A percentile compares a stretch with the other conserved stretches of the same genome.
Conservation (phyloP, 805 yeast genomes). For the Candida nanaspora region DNA sequence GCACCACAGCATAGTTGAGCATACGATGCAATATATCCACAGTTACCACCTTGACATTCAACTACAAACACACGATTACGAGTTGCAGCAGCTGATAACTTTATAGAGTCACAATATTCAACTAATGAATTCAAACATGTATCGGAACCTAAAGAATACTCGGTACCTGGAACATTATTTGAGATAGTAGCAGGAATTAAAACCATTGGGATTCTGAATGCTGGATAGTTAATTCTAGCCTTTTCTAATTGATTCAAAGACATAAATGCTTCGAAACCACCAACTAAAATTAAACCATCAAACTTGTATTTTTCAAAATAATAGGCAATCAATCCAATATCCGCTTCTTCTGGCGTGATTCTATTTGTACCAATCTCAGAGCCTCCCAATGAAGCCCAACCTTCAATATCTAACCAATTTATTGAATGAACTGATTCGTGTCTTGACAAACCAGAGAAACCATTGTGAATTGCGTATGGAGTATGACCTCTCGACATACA, state of each 20-base stretch:
- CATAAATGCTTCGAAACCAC: conserved; percentile 96
- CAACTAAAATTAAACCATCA: conserved; percentile 86
- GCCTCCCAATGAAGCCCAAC: conserved; percentile 88
- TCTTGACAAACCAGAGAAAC: conserved; percentile 85
- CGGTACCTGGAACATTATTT: conserved; percentile 98
- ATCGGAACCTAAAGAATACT: conserved; percentile 90
- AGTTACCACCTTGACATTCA: conserved; percentile 97
- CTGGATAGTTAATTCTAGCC: conserved; percentile 75
- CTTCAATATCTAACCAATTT: conserved; percentile 80
- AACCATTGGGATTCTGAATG: conserved; percentile 90
- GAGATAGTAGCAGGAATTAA: conserved; percentile 94
- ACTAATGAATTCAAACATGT: conserved; percentile 91
- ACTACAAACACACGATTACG: conserved; percentile 93
- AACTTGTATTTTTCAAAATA: conserved; percentile 83
- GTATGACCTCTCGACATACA: conserved; percentile 86
- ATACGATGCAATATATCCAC: conserved; percentile 87
- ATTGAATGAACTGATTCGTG: conserved; percentile 77
- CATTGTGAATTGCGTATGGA: conserved; percentile 87
- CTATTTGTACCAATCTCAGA: conserved; percentile 97
- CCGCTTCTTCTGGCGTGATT: conserved; percentile 66
- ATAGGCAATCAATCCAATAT: conserved; percentile 86
- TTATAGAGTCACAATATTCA: conserved; percentile 89
- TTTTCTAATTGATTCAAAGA: conserved; percentile 75
- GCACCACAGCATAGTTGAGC: conserved; percentile 88
- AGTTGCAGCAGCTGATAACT: conserved; percentile 91